Evolutionary conservation across 495 filamentous ascomycete species (phyloP), one percentile per base, ranked within the genome.

Genomic region (Penicillium parvum): DNA sequence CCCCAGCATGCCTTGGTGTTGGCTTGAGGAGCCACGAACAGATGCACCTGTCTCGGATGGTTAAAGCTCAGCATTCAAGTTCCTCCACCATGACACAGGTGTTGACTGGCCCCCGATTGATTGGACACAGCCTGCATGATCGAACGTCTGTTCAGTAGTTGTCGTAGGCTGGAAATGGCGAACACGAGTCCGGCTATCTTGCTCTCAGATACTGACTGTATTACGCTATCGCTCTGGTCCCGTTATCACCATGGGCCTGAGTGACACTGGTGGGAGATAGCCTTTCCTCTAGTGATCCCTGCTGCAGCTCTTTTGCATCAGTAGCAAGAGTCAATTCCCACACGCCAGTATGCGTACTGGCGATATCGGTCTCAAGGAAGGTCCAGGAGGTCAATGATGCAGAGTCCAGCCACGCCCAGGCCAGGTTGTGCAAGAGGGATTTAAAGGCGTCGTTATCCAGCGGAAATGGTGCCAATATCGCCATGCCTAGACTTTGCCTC

Each of bases 111-210:
- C 28, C 28, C 12, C 22, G 14, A 26, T 11, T 19, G 16, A 5
- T 29, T 40, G 7, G 27, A 17, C 26, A 14, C 27, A 21, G 9
- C 34, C 34, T 32, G 27, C 38, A 40, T 32, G 26, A 22, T 18
- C 27, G 17, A 19, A 40, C 16, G 16, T 16, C 38, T 27, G 8
- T 14, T 11, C 25, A 3, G n/a, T n/a, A n/a, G n/a, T n/a, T n/a
- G n/a, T n/a, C n/a, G 28, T 30, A 30, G 18, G 26, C 11, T 28
- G 25, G 9, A 12, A 27, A 32, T 32, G 38, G 32, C 40, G 28
- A 42, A 42, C 29, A 42, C 29, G 29, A 34, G 17, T 2, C 14
- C 11, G 20, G 29, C 29, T 42, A 33, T 34, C 40, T 17, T 26
- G 29, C 28, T 34, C 20, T 33, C 40, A 30, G 7, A 39, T 11